Evolutionary conservation across 345 rosid species (phyloP).

Genomic region (Boechera retrofracta): DNA sequence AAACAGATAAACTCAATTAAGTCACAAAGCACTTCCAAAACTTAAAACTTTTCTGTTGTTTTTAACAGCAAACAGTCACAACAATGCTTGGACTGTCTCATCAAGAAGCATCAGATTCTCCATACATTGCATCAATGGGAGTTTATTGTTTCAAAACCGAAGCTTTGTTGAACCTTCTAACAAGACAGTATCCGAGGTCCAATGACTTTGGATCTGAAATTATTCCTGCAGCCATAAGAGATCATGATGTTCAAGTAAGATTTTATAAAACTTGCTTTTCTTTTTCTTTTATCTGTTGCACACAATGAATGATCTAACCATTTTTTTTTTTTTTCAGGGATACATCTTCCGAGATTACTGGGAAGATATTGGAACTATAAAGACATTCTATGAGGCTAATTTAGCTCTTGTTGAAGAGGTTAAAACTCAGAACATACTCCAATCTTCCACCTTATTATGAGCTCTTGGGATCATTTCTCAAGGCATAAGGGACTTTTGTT

Average conservation of each 20-base stretch:
- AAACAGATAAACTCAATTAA: not conserved
- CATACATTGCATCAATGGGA: constrained; percentile 92
- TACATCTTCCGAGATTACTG: constrained; percentile 73
- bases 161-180: constrained; percentile 67
- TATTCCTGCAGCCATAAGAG: constrained; percentile 68
- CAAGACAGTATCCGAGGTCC: constrained; percentile 63
- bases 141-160: constrained; percentile 80
- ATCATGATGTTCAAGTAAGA: constrained; percentile 71
- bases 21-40: constrained; percentile 1
- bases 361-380: constrained; percentile 93
- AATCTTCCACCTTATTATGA: constrained; percentile 5
- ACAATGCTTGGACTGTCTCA: constrained; percentile 61
- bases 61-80: constrained; percentile 69
- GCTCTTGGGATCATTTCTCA: too few species aligned
- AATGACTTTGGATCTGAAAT: constrained; percentile 93
- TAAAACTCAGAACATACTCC: not conserved
- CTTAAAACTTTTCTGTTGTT: not conserved
- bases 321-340: constrained; percentile 50
- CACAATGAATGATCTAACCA: constrained; percentile 8
- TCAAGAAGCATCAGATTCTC: constrained; percentile 60
- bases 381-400: constrained; percentile 86
- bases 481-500: too few species aligned
- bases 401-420: constrained; percentile 83
- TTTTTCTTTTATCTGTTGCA: not conserved
- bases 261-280: not conserved